A percentile compares a stretch with the other conserved stretches of the same genome.
Conservation (phyloP, 1,139 yeast genomes). For the Geotrichum aggregatum region DNA sequence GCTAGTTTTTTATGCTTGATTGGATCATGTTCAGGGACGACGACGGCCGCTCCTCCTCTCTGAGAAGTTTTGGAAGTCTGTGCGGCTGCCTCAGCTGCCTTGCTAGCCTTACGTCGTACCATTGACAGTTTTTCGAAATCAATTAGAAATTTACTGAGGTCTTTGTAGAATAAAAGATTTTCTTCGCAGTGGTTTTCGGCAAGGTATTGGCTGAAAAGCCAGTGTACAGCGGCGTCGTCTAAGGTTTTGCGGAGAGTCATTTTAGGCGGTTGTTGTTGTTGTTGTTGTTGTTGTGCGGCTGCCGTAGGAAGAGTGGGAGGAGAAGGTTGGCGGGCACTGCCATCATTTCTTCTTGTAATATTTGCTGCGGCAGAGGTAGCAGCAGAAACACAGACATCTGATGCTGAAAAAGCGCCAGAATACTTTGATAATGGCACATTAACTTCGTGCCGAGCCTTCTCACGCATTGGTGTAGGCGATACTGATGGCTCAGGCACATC, state of each 20-base stretch:
- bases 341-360: too few species aligned
- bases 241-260: conserved; percentile 48
- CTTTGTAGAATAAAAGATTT: conserved; percentile 66
- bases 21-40: conserved; percentile 6
- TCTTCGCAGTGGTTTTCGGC: conserved; percentile 66
- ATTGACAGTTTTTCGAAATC: conserved; percentile 38
- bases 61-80: too few species aligned
- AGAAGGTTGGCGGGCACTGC: too few species aligned
- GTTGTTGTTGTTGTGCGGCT: too few species aligned
- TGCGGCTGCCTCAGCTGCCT: conserved; percentile 26
- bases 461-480: too few species aligned
- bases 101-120: conserved; percentile 27
- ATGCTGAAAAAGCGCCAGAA: too few species aligned
- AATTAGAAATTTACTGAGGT: conserved; percentile 47
- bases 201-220: conserved; percentile 62
- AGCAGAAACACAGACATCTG: background rate
- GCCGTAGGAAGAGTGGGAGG: background rate
- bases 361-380: too few species aligned
- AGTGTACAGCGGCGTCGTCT: conserved; percentile 73
- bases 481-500: too few species aligned
- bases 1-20: background rate
- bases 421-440: too few species aligned
- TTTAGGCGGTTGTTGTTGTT: background rate
- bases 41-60: too few species aligned
- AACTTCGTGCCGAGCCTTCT: too few species aligned